Base-by-base conservation (phyloP, 495 filamentous ascomycete genomes). In the Neurospora tetrasperma region DNA sequence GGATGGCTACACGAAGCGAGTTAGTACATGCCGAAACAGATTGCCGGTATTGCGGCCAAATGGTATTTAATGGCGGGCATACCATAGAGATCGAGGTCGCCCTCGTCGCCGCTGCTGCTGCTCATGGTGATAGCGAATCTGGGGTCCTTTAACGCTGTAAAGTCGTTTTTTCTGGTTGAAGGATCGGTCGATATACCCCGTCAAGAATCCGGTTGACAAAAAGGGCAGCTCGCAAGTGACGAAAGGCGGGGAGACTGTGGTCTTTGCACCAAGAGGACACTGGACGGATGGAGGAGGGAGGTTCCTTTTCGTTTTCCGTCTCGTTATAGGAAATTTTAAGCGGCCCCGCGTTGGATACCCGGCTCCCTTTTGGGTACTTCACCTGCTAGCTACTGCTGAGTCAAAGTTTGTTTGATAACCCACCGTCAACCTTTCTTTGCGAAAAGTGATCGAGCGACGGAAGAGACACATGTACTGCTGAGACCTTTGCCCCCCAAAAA, bases 11-110 rank as follows among this genome's bases (percentile, higher is more conserved):
- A 71, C 27, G 18, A 2, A 27, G 27, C 14, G 27, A 42, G 70
- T 77, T 71, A 78, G 70, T 59, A 71, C 31, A 39, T n/a, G 68
- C 20, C 16, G 14, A 41, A 7, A n/a, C 54, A 7, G 27, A 42
- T 38, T 40, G 44, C 43, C 38, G 9, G n/a, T 39, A 40, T 31
- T 12, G 27, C 69, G 42, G 35, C n/a, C 20, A 20, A 68, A 39
- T 38, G 54, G 31, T 38, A 9, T 74, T 68, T 76, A 71, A 11
- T 59, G 48, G 18, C 42, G 66, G 42, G 74, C 84, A 79, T 80
- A 92, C 91, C 90, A 76, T 93, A 93, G 78, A 93, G 87, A 79
- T 93, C 90, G 70, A 89, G 74, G 69, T 89, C 54, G 54, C 54
- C 86, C 54, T 88, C 88, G 44, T 74, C 75, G 14, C 59, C 79